Evolutionary conservation across 2,329 filamentous ascomycete species (phyloP).

Genomic region (Cladophialophora carrionii): DNA sequence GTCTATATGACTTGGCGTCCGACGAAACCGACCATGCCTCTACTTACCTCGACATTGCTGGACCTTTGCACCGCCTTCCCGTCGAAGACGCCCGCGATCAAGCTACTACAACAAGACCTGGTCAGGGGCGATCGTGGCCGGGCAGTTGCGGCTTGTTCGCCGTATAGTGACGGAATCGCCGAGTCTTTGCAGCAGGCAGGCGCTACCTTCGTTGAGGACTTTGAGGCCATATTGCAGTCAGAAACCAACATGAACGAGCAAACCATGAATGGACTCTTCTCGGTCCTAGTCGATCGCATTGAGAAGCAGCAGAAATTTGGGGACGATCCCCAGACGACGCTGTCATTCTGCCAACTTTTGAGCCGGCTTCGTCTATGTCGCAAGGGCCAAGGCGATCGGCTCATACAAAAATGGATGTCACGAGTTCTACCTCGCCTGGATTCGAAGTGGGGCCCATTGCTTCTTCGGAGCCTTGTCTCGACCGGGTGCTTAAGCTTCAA

Average conservation of each 20-base stretch:
- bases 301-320: constrained; percentile 42
- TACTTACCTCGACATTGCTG: constrained; percentile 50
- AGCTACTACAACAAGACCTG: constrained; percentile 51
- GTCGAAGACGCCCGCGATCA: constrained; percentile 46
- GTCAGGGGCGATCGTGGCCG: constrained; percentile 49
- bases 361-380: constrained; percentile 51
- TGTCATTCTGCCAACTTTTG: constrained; percentile 47
- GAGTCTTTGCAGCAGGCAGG: constrained; percentile 47
- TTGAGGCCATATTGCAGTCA: constrained; percentile 52
- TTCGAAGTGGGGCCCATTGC: constrained; percentile 41
- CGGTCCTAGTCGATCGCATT: constrained; percentile 47
- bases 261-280: constrained; percentile 49
- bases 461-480: constrained; percentile 49
- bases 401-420: constrained; percentile 51
- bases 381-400: constrained; percentile 49
- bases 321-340: constrained; percentile 40
- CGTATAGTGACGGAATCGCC: constrained; percentile 53
- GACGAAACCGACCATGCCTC: constrained; percentile 43
- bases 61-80: constrained; percentile 51
- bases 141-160: constrained; percentile 52
- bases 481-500: constrained; percentile 52
- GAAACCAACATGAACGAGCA: constrained; percentile 53
- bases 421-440: constrained; percentile 44
- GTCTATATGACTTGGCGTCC: constrained; percentile 47
- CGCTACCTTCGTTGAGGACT: constrained; percentile 49